Conservation (phyloP, 257 asterid species). For the Solanum megistacrolobum region DNA sequence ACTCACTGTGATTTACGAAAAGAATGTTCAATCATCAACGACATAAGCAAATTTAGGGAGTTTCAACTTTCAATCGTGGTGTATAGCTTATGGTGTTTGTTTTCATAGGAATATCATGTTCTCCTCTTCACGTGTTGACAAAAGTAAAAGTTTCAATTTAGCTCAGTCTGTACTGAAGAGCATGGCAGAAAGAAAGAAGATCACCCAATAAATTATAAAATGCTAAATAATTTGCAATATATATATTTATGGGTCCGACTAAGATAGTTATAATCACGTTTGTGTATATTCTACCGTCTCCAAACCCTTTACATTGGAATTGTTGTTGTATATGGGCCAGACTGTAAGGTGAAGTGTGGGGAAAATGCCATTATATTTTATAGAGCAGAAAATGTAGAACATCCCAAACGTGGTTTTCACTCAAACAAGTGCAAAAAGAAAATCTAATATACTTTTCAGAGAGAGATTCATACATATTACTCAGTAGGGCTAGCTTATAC, state of each 20-base stretch:
- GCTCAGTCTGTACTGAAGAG: background rate
- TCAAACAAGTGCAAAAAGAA: background rate
- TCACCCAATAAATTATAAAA: background rate
- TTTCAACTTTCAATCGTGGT: background rate
- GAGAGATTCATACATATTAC: background rate
- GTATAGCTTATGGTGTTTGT: too few relatives aligned
- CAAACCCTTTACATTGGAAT: background rate
- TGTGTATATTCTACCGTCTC: too few relatives aligned
- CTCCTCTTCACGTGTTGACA: background rate
- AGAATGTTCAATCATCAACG: background rate
- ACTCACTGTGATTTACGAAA: background rate
- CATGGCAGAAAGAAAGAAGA: background rate
- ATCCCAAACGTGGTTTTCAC: background rate
- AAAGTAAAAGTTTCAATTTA: background rate
- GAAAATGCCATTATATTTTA: background rate
- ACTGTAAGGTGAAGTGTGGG: background rate
- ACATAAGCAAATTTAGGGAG: background rate
- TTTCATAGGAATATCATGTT: background rate
- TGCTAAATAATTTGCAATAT: too few relatives aligned
- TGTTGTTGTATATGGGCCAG: background rate
- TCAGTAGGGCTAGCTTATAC: background rate
- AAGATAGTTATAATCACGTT: background rate
- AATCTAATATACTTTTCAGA: background rate
- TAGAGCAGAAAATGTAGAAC: background rate
- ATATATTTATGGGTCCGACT: background rate